Evolutionary conservation across 768 basidiomycete genomes (phyloP).

Genomic region (Lactarius sp.): DNA sequence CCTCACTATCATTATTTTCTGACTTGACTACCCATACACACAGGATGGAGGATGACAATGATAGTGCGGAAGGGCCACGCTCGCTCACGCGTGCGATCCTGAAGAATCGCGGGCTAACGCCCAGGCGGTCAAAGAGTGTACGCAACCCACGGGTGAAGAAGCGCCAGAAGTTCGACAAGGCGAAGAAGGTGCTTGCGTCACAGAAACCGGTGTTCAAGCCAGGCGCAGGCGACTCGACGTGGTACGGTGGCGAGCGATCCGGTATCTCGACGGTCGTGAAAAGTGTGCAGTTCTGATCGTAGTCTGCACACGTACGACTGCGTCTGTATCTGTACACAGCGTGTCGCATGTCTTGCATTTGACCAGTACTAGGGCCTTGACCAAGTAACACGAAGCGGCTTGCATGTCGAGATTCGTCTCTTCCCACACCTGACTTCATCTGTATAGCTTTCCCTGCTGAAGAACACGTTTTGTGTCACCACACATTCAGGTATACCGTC

Average conservation of each 20-base stretch:
- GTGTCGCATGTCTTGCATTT: not conserved
- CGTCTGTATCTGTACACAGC: not conserved
- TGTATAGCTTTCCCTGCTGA: not conserved
- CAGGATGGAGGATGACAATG: constrained; percentile 37
- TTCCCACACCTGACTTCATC: not conserved
- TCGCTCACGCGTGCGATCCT: constrained; percentile 87
- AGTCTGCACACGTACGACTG: not conserved
- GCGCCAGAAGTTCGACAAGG: constrained; percentile 87
- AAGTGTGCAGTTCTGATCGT: constrained; percentile 56
- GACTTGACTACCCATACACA: not conserved
- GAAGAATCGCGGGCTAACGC: constrained; percentile 92
- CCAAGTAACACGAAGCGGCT: not conserved
- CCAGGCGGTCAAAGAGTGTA: constrained; percentile 79
- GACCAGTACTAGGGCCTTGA: not conserved
- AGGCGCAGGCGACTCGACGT: constrained; percentile 62
- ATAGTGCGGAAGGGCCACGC: constrained; percentile 65
- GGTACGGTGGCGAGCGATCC: constrained; percentile 86
- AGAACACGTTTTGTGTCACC: not conserved
- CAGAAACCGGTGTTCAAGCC: constrained; percentile 94
- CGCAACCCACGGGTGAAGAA: constrained; percentile 99
- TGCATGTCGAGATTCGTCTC: not conserved
- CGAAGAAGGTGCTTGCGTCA: constrained; percentile 85
- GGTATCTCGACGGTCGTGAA: constrained; percentile 92
- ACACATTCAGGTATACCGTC: not conserved
- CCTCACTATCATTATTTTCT: not conserved